phyloP scores from a whole-genome alignment of 192 early-diverging fungal genomes.

The Linnemannia schmuckeri region DNA sequence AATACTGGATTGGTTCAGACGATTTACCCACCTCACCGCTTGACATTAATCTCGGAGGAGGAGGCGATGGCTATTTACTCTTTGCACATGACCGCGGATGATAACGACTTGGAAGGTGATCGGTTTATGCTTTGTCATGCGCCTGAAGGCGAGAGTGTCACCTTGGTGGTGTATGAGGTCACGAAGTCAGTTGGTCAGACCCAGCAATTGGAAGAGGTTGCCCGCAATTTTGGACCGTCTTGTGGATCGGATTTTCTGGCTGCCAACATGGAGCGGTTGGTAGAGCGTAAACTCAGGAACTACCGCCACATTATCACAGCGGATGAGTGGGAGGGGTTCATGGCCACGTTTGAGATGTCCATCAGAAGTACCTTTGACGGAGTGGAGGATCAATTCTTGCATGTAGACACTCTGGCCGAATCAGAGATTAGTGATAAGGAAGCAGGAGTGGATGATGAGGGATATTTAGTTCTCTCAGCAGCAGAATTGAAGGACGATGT shows the following conservation, averaged over 20 bases:
- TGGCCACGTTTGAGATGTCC: conserved; percentile 60
- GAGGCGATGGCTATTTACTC: conserved; percentile 68
- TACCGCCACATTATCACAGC: conserved; percentile 56
- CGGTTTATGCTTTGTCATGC: conserved; percentile 70
- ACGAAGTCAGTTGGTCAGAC: conserved; percentile 48
- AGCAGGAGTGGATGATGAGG: conserved; percentile 58
- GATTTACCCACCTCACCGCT: conserved; percentile 58
- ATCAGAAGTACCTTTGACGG: conserved; percentile 67
- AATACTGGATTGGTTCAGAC: conserved; percentile 61
- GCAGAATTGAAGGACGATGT: conserved; percentile 60
- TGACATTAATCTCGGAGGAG: conserved; percentile 63
- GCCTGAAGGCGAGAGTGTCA: conserved; percentile 65
- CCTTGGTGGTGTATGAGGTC: conserved; percentile 57
- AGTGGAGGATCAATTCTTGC: conserved; percentile 58
- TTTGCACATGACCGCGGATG: conserved; percentile 59
- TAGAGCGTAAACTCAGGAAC: conserved; percentile 59
- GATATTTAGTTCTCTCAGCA: conserved; percentile 50
- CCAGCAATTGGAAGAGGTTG: conserved; percentile 46
- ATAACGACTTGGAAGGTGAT: conserved; percentile 56
- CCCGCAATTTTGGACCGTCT: conserved; percentile 58
- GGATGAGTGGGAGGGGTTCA: conserved; percentile 57
- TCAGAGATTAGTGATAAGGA: conserved; percentile 19
- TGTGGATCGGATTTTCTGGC: conserved; percentile 62
- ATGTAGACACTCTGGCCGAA: no score
- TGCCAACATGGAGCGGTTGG: conserved; percentile 58